phyloP scores from a whole-genome alignment of 2,329 filamentous ascomycete genomes.

The Talaromyces sp. region DNA sequence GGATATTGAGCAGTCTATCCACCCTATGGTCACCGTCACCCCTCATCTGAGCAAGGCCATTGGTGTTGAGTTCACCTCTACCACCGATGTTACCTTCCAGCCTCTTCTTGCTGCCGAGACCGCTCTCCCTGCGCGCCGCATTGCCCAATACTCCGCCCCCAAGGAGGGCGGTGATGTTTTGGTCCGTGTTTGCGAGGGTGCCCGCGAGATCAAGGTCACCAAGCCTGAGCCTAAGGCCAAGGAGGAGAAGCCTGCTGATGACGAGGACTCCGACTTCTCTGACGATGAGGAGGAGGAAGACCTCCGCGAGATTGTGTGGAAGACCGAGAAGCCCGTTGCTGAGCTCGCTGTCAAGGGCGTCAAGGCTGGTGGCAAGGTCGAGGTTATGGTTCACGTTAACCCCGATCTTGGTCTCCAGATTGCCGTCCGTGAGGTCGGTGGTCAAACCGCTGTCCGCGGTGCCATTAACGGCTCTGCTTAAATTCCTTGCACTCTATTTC shows the following conservation, averaged over 20 bases:
- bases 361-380: slow-evolving; percentile 87
- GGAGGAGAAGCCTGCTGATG: slow-evolving; percentile 59
- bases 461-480: slow-evolving; percentile 46
- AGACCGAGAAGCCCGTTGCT: slow-evolving; percentile 77
- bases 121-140: slow-evolving; percentile 83
- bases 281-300: slow-evolving; percentile 80
- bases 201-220: slow-evolving; percentile 88
- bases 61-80: slow-evolving; percentile 73
- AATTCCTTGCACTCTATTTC: slow-evolving; percentile 2
- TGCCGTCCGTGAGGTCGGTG: slow-evolving; percentile 82
- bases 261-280: slow-evolving; percentile 64
- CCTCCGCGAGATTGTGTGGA: slow-evolving; percentile 87
- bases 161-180: slow-evolving; percentile 85
- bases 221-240: slow-evolving; percentile 80
- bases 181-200: slow-evolving; percentile 84
- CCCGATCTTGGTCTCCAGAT: slow-evolving; percentile 79
- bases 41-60: slow-evolving; percentile 88
- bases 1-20: slow-evolving; percentile 94
- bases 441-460: slow-evolving; percentile 80
- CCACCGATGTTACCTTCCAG: slow-evolving; percentile 70
- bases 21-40: slow-evolving; percentile 91
- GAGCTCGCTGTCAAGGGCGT: slow-evolving; percentile 82
- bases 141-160: slow-evolving; percentile 74
- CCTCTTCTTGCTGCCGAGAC: slow-evolving; percentile 84
- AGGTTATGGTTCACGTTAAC: slow-evolving; percentile 87